A percentile compares a stretch with the other conserved stretches of the same genome.
These are phyloP conservation scores for Plasmodium relictum DNA, from an alignment of 169 alveolate genomes.

Conservation along the genomic window DNA sequence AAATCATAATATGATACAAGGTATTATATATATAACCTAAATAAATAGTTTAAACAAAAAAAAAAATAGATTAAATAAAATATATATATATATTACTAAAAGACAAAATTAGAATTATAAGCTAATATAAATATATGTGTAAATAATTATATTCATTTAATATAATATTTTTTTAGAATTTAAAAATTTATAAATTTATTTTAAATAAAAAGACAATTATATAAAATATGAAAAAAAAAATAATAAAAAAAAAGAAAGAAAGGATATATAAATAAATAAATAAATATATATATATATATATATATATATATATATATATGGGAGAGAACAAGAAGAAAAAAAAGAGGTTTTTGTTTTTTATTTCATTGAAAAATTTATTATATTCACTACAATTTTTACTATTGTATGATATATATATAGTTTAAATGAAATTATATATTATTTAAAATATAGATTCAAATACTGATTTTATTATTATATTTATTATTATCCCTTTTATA, in stretches of 20 bases:
- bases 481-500: too few species aligned
- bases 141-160: conserved; percentile 12
- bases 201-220: conserved; percentile 28
- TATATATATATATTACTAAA: not conserved
- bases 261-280: not conserved
- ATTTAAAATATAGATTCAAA: too few species aligned
- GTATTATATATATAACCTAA: conserved; percentile 23
- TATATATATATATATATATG: conserved; percentile 3
- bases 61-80: not conserved
- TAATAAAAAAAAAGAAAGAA: not conserved
- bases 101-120: not conserved
- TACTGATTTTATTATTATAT: too few species aligned
- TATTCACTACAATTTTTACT: too few species aligned
- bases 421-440: too few species aligned
- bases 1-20: conserved; percentile 35
- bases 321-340: not conserved
- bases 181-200: conserved; percentile 28
- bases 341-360: too few species aligned
- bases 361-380: too few species aligned
- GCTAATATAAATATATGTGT: not conserved
- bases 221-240: conserved; percentile 10
- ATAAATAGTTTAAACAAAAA: not conserved
- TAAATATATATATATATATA: conserved; percentile 3
- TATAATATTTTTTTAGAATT: conserved; percentile 43
- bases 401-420: too few species aligned